Evolutionary conservation across 768 basidiomycete genomes (phyloP), one percentile per base, ranked within the genome.

Genomic region (Cystofilobasidium macerans): DNA sequence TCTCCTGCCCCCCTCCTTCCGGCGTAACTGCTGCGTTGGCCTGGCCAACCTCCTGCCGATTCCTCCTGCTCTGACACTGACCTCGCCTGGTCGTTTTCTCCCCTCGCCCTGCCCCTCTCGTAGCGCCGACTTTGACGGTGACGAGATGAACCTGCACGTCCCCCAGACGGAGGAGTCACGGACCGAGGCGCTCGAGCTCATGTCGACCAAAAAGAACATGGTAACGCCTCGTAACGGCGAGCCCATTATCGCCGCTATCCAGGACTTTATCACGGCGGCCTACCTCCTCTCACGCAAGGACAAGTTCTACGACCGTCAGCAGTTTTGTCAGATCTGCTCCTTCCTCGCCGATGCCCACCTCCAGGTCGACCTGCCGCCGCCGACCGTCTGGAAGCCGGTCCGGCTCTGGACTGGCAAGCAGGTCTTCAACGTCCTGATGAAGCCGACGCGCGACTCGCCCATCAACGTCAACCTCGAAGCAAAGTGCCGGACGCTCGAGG

Each of bases 101-200:
- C n/a, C n/a, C n/a, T n/a, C n/a, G n/a, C n/a, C n/a, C n/a, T n/a
- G n/a, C n/a, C n/a, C n/a, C n/a, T n/a, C n/a, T n/a, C n/a, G n/a
- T 78, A 97, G 97, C 73, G 95, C 95, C 57, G 95, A 99, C 80
- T 99, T 99, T 70, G 95, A 99, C 75, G 95, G 95, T 69, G 95
- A 99, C 75, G 95, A 99, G 76, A 99, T 99, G 95, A 99, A 99
- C 77, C 79, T 99, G 72, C 95, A 99, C 76, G 90, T 99, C 1
- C 95, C 95, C 0, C 95, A 99, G 76, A 99, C 95, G 0, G 95
- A 99, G 76, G 95, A 99, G 78, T 92, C 95, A 3, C 81, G 94
- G 58, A 94, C 93, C 13, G 95, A 99, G 76, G 95, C 95, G 0
- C 82, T 95, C 42, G 88, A 94, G 74, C 84, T 99, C 36, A 99